Evolutionary conservation across 495 filamentous ascomycete genomes (phyloP).

Genomic region (Penicillium fimorum): DNA sequence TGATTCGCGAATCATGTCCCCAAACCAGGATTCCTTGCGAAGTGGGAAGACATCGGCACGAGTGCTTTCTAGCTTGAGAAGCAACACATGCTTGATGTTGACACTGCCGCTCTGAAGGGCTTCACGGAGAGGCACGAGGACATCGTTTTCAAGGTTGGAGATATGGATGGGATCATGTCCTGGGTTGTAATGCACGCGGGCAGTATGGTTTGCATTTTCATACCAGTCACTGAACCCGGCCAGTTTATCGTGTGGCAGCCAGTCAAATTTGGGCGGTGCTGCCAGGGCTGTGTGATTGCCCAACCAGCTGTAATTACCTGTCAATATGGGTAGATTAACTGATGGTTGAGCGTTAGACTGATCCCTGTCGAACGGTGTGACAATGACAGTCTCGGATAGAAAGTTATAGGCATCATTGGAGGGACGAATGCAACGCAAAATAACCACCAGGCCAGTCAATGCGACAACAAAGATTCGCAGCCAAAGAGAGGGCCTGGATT

Average conservation of each 20-base stretch:
- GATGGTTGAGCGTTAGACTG: conserved; percentile 8
- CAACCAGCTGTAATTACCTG: conserved; percentile 26
- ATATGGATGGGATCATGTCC: conserved; percentile 38
- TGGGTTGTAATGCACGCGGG: conserved; percentile 34
- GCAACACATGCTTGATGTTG: conserved; percentile 38
- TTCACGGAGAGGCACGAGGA: conserved; percentile 31
- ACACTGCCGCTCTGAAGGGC: conserved; percentile 28
- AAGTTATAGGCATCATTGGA: conserved; percentile 19
- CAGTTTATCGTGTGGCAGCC: conserved; percentile 24
- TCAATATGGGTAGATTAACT: conserved; percentile 14
- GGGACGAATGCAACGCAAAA: conserved; percentile 20
- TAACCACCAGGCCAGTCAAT: background rate
- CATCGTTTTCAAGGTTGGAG: conserved; percentile 37
- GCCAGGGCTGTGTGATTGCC: conserved; percentile 25
- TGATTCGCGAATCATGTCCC: conserved; percentile 26
- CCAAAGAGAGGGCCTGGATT: conserved; percentile 1
- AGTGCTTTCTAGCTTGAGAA: conserved; percentile 45
- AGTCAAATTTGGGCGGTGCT: conserved; percentile 20
- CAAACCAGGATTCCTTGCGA: conserved; percentile 30
- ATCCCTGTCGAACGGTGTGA: conserved; percentile 20
- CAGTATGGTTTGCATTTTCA: conserved; percentile 5
- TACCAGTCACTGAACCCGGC: conserved; percentile 32
- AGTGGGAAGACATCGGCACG: conserved; percentile 46
- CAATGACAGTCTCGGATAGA: conserved; percentile 24
- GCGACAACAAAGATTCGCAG: conserved; percentile 11